A percentile compares a stretch with the other conserved stretches of the same genome.
phyloP scores from a whole-genome alignment of 352 stramenopile genomes.

The Phytopythium delawarense region DNA sequence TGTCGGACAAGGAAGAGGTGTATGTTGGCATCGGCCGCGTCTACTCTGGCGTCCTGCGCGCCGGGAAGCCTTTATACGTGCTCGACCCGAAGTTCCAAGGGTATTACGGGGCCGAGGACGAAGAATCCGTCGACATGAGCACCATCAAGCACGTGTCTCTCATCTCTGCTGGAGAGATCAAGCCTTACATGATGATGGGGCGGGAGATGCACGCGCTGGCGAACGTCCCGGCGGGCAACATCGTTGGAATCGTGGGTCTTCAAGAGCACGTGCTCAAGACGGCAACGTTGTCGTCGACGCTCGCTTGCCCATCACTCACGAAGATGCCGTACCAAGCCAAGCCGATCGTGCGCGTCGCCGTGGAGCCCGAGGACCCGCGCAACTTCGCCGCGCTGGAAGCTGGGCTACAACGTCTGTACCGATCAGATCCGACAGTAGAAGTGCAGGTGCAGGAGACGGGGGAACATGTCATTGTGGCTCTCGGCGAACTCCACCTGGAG shows the following conservation, averaged over 20 bases:
- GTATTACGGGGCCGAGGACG: slow-evolving; percentile 27
- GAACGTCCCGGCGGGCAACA: slow-evolving; percentile 86
- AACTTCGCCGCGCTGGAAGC: slow-evolving; percentile 84
- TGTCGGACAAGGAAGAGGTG: slow-evolving; percentile 53
- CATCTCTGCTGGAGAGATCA: slow-evolving; percentile 42
- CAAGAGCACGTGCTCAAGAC: slow-evolving; percentile 89
- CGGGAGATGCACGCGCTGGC: slow-evolving; percentile 75
- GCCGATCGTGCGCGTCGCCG: slow-evolving; percentile 90
- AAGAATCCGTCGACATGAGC: slow-evolving; percentile 20
- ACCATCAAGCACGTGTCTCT: slow-evolving; percentile 55
- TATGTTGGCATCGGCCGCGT: slow-evolving; percentile 92
- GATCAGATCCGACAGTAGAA: slow-evolving; percentile 91
- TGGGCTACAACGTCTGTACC: slow-evolving; percentile 89
- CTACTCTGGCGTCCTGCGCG: slow-evolving; percentile 82
- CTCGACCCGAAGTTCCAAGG: slow-evolving; percentile 90
- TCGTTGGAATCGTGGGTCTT: slow-evolving; percentile 86
- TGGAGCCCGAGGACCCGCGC: slow-evolving; percentile 84
- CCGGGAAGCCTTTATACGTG: slow-evolving; percentile 65
- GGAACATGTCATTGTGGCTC: slow-evolving; percentile 87
- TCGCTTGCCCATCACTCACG: slow-evolving; percentile 78
- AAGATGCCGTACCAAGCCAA: slow-evolving; percentile 90
- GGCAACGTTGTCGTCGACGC: slow-evolving; percentile 79
- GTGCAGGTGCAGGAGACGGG: slow-evolving; percentile 88
- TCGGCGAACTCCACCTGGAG: slow-evolving; percentile 91
- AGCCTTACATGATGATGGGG: slow-evolving; percentile 93